These are phyloP conservation scores for Tubosaeta sp. DNA, from an alignment of 768 basidiomycete genomes.

Conservation along the genomic window DNA sequence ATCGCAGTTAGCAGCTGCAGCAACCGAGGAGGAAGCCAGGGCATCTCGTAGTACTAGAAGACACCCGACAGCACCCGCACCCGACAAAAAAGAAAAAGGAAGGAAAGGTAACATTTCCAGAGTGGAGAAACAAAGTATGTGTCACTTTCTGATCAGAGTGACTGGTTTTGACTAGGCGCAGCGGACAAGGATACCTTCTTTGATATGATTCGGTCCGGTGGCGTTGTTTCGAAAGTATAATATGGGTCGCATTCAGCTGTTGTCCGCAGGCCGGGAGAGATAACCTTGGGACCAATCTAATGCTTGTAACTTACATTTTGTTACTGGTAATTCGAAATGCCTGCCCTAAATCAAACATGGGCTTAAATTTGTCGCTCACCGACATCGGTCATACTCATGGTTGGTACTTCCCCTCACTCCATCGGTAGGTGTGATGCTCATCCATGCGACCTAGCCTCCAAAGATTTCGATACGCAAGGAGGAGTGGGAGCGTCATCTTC, in stretches of 20 bases:
- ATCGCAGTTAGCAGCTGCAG: conserved; percentile 57
- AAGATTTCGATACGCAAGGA: conserved; percentile 65
- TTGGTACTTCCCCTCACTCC: conserved; percentile 18
- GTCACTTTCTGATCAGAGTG: conserved; percentile 1
- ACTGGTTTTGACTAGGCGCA: conserved; percentile 34
- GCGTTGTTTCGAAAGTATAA: conserved; percentile 68
- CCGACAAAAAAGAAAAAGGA: conserved; percentile 44
- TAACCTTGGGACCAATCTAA: no score
- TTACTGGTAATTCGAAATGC: conserved; percentile 1
- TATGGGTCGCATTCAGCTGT: no score
- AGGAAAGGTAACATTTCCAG: conserved; percentile 52
- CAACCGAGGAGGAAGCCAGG: conserved; percentile 55
- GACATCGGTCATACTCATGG: conserved; percentile 27
- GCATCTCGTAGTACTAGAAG: conserved; percentile 66
- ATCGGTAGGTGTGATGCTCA: not conserved
- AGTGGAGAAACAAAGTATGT: conserved; percentile 54
- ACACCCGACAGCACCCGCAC: conserved; percentile 61
- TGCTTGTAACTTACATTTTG: no score
- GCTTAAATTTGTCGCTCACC: conserved; percentile 30
- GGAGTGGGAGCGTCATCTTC: conserved; percentile 83
- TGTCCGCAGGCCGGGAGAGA: no score
- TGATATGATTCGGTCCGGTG: conserved; percentile 78
- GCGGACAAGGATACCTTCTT: conserved; percentile 75
- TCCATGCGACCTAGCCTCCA: conserved; percentile 33
- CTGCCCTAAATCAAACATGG: conserved; percentile 38